Evolutionary conservation across 148 eudicot genomes (phyloP), one percentile per base, ranked within the genome.

Genomic region (Linanthus parryae): DNA sequence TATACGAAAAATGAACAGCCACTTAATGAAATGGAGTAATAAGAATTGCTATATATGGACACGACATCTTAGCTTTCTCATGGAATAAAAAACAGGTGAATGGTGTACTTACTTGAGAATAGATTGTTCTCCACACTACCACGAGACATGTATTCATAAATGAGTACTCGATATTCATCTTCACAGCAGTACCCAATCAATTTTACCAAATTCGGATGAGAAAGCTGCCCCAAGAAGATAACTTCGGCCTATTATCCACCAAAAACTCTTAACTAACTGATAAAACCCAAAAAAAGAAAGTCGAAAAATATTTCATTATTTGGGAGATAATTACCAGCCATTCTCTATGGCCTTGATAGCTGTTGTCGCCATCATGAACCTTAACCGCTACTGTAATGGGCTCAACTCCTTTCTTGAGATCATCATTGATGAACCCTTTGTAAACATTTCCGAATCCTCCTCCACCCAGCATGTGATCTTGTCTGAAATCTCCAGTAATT

Each of bases 361-460:
- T 88, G 47, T 84, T 84, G 62, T 70, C 82, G 0, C 94, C 94
- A 62, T 85, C 90, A 38, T 89, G 94, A 62, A 84, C 97, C 74
- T 89, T 84, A 47, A 88, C 96, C 24, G 96, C 96, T 5, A 88
- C 96, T 22, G 85, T 78, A 69, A 66, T 57, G 15, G 87, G 66
- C 62, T 79, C 59, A 46, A 72, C 23, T 27, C 72, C 78, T 30
- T 79, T 67, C 27, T 44, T 64, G 18, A 76, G 30, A 56, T 79
- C 79, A 27, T 76, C 74, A 1, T 69, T 39, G 38, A 88, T 59
- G 59, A 60, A 72, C 15, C 96, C 85, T 71, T 89, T 89, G 70
- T 82, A 89, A 56, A 89, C 97, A 56, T 73, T 79, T 58, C 97
- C 94, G 24, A 89, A 89, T 18, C 97, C 97, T 8, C 97, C 97